Percentiles rank a stretch among this genome's conserved stretches.
phyloP scores from a whole-genome alignment of 2,329 filamentous ascomycete genomes.

The Peltaster fructicola region DNA sequence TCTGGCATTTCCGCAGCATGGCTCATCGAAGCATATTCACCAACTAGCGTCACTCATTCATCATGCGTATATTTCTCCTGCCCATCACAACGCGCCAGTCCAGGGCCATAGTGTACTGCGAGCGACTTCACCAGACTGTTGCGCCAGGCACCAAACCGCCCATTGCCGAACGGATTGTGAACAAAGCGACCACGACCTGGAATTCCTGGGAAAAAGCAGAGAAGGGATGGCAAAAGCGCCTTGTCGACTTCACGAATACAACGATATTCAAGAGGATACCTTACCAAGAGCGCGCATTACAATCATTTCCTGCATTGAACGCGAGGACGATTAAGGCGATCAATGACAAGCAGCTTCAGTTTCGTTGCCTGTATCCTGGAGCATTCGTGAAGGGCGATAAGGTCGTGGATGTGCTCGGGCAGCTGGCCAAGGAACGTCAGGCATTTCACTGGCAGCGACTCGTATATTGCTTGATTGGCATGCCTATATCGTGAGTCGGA shows the following conservation, averaged over 20 bases:
- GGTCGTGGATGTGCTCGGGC: slow-evolving; percentile 38
- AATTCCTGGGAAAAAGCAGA: slow-evolving; percentile 64
- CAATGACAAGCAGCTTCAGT: slow-evolving; percentile 39
- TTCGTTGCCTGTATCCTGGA: slow-evolving; percentile 45
- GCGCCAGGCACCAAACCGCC: slow-evolving; percentile 33
- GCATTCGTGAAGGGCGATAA: slow-evolving; percentile 42
- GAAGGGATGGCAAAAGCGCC: slow-evolving; percentile 61
- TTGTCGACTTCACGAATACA: slow-evolving; percentile 74
- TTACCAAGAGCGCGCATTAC: slow-evolving; percentile 94
- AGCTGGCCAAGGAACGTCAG: slow-evolving; percentile 64
- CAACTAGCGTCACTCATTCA: too few relatives aligned
- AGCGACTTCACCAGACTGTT: slow-evolving; percentile 36
- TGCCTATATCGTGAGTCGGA: too few relatives aligned
- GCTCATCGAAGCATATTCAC: too few relatives aligned
- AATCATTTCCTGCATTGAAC: slow-evolving; percentile 75
- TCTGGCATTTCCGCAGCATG: too few relatives aligned
- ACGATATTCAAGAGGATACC: slow-evolving; percentile 70
- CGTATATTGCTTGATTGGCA: too few relatives aligned
- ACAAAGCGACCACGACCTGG: slow-evolving; percentile 62
- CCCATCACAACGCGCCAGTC: slow-evolving; percentile 81
- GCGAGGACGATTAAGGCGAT: slow-evolving; percentile 47
- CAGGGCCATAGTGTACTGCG: slow-evolving; percentile 85
- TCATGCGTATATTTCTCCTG: slow-evolving; percentile 92
- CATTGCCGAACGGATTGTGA: slow-evolving; percentile 51
- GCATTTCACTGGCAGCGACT: slow-evolving; percentile 55